A percentile compares a stretch with the other conserved stretches of the same genome.
Conservation (phyloP, 257 asterid genomes). For the Lycium barbarum region DNA sequence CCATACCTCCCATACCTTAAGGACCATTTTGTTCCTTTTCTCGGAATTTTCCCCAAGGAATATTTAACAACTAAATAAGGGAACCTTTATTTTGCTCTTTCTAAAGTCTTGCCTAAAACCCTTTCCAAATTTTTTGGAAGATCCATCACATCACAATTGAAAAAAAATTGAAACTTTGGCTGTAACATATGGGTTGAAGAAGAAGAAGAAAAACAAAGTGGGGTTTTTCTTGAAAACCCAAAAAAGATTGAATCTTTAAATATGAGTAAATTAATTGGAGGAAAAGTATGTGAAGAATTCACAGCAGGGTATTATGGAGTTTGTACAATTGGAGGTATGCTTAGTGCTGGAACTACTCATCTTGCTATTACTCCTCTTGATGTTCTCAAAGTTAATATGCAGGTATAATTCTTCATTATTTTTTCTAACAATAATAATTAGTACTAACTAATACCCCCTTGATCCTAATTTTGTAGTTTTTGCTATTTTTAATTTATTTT, state of each 20-base stretch:
- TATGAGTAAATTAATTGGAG: not conserved
- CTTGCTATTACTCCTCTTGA: conserved; percentile 53
- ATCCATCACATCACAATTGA: not conserved
- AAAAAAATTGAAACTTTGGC: not conserved
- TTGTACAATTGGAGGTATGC: conserved; percentile 51
- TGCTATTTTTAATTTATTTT: too few species aligned
- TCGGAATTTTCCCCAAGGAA: too few species aligned
- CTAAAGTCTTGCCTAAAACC: conserved; percentile 11
- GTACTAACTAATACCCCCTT: too few species aligned
- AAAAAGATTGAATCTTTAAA: not conserved
- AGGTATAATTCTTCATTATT: conserved; percentile 33
- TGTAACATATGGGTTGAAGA: conserved; percentile 29
- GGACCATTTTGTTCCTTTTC: too few species aligned
- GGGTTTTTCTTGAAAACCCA: not conserved
- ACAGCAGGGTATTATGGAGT: conserved; percentile 49
- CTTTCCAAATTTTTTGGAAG: conserved; percentile 23
- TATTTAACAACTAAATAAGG: not conserved
- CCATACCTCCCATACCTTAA: too few species aligned
- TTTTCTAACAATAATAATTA: not conserved
- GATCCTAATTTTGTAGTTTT: not conserved
- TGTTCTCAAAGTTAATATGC: conserved; percentile 61
- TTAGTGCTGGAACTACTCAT: conserved; percentile 57
- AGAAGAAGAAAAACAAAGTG: conserved; percentile 17
- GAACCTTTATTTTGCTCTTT: not conserved
- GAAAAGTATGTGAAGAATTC: conserved; percentile 38